Evolutionary conservation across 495 filamentous ascomycete genomes (phyloP).

Genomic region (Hypoxylon lenormandii): DNA sequence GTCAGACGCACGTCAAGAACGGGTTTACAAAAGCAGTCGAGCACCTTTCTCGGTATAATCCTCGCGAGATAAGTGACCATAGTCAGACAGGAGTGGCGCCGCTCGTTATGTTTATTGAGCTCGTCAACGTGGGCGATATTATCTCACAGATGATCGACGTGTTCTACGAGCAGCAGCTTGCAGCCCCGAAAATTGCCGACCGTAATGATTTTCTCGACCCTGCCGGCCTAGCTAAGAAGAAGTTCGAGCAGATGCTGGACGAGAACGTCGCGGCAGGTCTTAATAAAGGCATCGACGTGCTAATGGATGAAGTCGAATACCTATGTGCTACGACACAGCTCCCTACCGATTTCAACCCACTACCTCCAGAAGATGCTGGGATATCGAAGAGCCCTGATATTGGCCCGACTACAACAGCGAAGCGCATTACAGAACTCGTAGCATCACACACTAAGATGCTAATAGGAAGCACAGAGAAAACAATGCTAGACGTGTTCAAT

Average conservation of each 20-base stretch:
- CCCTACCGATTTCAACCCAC: conserved; percentile 90
- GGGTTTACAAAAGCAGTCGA: conserved; percentile 93
- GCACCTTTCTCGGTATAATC: conserved; percentile 91
- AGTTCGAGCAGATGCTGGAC: conserved; percentile 98
- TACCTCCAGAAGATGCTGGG: conserved; percentile 31
- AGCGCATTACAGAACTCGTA: conserved; percentile 83
- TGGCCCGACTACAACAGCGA: conserved; percentile 81
- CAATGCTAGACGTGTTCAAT: conserved; percentile 97
- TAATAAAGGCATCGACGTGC: conserved; percentile 96
- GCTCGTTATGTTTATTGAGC: conserved; percentile 92
- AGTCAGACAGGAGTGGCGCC: conserved; percentile 81
- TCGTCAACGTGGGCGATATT: conserved; percentile 97
- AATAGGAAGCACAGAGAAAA: conserved; percentile 92
- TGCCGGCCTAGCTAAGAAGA: conserved; percentile 92
- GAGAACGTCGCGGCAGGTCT: conserved; percentile 95
- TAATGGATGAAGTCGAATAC: conserved; percentile 98
- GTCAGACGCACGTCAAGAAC: conserved; percentile 84
- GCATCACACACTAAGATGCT: conserved; percentile 90
- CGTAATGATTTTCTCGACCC: conserved; percentile 94
- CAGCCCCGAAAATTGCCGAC: conserved; percentile 82
- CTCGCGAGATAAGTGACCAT: conserved; percentile 82
- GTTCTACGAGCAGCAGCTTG: conserved; percentile 95
- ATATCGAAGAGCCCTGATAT: conserved; percentile 69
- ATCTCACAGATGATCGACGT: conserved; percentile 99
- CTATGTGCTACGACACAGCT: conserved; percentile 88